Base-by-base conservation (phyloP, 1,139 yeast genomes). In the Magnusiomyces tetraspermus region DNA sequence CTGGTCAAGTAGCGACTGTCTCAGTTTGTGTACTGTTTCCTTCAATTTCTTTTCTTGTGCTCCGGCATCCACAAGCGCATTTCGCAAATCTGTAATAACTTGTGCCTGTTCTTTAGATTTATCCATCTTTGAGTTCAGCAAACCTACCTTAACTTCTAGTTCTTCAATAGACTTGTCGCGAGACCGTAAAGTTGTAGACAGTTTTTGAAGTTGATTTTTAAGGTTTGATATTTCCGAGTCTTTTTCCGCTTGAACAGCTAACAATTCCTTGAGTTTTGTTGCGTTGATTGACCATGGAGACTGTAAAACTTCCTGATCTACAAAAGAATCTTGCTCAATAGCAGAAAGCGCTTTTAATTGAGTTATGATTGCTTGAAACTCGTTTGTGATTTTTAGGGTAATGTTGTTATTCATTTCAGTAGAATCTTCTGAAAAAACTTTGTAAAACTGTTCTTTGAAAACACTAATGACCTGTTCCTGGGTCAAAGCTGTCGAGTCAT, bases 131-230 rank as follows among this genome's bases (percentile, higher is more conserved):
- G 71, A 69, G 56, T 74, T 76, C 45, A 76, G 61, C 15, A 75
- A 63, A 10, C 70, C 69, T 10, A 77, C 65, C 55, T 75, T 77
- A 55, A 76, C 68, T 38, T 71, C 70, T 24, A 76, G 63, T 46
- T 77, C 79, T 49, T 73, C 73, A 13, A 77, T 65, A 19, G 62
- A 57, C 46, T 64, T 64, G 46, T 75, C 76, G 43, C 72, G 70
- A 23, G 67, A 66, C 19, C 64, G 53, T 22, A 63, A 52, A 5
- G 58, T 54, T 0, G 64, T 55, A 2, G 63, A 60, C 24, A 65
- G 57, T 38, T 58, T 55, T 36, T 59, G 59, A 23, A 58, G 56
- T 43, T 64, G 65, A 3, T 48, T 31, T n/a, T 59, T 60, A 13
- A 67, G 55, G 17, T 49, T 51, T 13, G 51, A 59, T 17, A 67